Conservation (phyloP, 208 protist species). For the Leishmania lainsoni region DNA sequence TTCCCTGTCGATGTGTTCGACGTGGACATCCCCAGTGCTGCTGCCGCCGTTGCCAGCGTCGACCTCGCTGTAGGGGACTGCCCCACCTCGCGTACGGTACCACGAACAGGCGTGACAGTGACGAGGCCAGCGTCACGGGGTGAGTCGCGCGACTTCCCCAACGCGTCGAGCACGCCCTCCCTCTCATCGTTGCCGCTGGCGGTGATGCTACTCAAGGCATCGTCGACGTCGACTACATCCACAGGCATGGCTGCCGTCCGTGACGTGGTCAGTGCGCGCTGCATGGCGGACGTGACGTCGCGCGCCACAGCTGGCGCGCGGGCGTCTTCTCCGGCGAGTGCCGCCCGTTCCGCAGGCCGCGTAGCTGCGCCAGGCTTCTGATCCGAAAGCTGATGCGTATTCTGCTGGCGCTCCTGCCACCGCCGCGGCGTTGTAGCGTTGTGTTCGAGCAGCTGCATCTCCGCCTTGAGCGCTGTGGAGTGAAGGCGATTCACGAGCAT, state of each 20-base stretch:
- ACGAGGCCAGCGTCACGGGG: not conserved
- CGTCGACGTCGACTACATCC: slow-evolving; percentile 21
- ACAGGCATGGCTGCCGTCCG: not conserved
- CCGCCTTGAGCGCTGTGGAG: not conserved
- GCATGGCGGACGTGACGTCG: not conserved
- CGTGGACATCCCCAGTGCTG: not conserved
- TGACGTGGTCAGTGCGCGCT: not conserved
- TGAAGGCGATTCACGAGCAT: not conserved
- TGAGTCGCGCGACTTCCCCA: not conserved
- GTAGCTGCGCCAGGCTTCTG: not conserved
- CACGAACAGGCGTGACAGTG: not conserved
- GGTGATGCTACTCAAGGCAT: not conserved
- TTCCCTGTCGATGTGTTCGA: not conserved
- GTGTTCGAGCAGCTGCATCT: not conserved
- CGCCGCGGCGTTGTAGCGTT: not conserved
- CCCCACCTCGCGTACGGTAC: not conserved
- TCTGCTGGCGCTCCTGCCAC: not conserved
- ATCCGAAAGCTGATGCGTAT: not conserved
- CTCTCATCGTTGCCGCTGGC: not conserved
- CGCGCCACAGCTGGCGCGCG: slow-evolving; percentile 16
- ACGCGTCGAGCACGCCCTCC: not conserved
- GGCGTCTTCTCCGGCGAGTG: not conserved
- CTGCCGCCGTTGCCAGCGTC: not conserved
- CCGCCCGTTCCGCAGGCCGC: slow-evolving; percentile 3
- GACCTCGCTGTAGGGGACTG: not conserved